These are phyloP conservation scores for Fusarium pseudocircinatum DNA, from an alignment of 2,329 filamentous ascomycete species.

Conservation along the genomic window DNA sequence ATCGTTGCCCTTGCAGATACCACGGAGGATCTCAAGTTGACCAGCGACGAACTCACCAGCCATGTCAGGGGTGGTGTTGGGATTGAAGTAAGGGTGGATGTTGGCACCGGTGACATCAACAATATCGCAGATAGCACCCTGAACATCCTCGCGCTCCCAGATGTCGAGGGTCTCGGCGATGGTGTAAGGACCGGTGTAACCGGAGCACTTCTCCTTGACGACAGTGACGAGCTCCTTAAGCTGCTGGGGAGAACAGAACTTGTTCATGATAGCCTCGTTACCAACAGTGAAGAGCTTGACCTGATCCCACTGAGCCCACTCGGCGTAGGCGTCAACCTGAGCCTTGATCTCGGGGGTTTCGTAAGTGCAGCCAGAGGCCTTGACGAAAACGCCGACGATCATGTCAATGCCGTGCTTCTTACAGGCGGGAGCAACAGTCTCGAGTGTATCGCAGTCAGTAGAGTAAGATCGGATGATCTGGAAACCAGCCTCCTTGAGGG, in stretches of 20 bases:
- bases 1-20: slow-evolving; percentile 75
- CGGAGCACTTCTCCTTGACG: slow-evolving; percentile 73
- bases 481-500: slow-evolving; percentile 75
- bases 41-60: slow-evolving; percentile 81
- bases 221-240: slow-evolving; percentile 77
- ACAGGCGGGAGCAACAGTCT: slow-evolving; percentile 77
- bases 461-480: slow-evolving; percentile 83
- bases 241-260: slow-evolving; percentile 69
- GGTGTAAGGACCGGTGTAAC: slow-evolving; percentile 80
- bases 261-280: slow-evolving; percentile 89
- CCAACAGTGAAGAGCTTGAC: slow-evolving; percentile 86
- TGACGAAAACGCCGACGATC: slow-evolving; percentile 90
- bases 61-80: slow-evolving; percentile 65
- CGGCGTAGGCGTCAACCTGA: slow-evolving; percentile 78
- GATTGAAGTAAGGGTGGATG: slow-evolving; percentile 95
- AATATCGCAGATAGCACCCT: slow-evolving; percentile 70
- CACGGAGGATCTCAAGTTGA: slow-evolving; percentile 77
- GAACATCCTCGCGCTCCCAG: slow-evolving; percentile 72
- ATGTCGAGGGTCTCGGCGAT: slow-evolving; percentile 87
- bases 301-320: slow-evolving; percentile 78
- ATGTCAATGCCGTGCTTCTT: slow-evolving; percentile 75
- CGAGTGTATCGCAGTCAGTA: slow-evolving; percentile 86
- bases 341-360: slow-evolving; percentile 68
- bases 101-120: slow-evolving; percentile 86
- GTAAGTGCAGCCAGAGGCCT: slow-evolving; percentile 68